A percentile compares a stretch with the other conserved stretches of the same genome.
These are phyloP conservation scores for Neurospora sp. DNA, from an alignment of 2,329 filamentous ascomycete genomes.

Conservation along the genomic window DNA sequence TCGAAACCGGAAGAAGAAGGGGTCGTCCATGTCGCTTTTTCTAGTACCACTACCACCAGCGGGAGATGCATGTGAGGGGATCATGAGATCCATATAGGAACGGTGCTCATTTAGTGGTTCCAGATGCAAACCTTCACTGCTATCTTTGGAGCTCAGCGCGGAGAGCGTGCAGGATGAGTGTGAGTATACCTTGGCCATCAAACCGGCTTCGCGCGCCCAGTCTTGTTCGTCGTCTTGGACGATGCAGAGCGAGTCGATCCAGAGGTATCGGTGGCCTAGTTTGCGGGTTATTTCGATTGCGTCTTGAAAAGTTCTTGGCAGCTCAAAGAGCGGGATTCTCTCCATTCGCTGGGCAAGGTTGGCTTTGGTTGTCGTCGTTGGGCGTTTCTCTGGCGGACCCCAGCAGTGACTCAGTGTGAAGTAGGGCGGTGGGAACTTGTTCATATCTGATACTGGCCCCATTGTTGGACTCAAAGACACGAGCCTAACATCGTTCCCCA, in stretches of 20 bases:
- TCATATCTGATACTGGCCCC: neutral
- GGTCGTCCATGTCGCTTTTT: neutral
- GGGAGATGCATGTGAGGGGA: neutral
- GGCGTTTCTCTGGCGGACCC: neutral
- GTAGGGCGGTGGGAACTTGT: neutral
- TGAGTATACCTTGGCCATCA: neutral
- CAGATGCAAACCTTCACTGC: accelerated
- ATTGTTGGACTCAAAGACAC: neutral
- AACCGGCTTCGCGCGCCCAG: neutral
- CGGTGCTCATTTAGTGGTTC: neutral
- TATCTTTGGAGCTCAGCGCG: neutral
- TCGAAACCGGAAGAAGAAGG: neutral
- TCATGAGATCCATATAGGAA: neutral
- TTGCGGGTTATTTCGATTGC: neutral
- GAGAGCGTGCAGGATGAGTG: neutral
- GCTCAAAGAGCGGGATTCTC: neutral
- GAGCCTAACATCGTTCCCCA: neutral
- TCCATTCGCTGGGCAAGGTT: neutral
- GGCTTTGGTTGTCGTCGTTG: neutral
- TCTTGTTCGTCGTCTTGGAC: neutral
- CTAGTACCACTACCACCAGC: no score
- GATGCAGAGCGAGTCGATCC: neutral
- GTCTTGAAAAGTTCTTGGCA: neutral
- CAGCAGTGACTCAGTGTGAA: neutral
- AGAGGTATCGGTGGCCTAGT: neutral